Percentiles rank a stretch among this genome's conserved stretches.
phyloP scores from a whole-genome alignment of 2,329 filamentous ascomycete genomes.

The Arthrobotrys sinensis region DNA sequence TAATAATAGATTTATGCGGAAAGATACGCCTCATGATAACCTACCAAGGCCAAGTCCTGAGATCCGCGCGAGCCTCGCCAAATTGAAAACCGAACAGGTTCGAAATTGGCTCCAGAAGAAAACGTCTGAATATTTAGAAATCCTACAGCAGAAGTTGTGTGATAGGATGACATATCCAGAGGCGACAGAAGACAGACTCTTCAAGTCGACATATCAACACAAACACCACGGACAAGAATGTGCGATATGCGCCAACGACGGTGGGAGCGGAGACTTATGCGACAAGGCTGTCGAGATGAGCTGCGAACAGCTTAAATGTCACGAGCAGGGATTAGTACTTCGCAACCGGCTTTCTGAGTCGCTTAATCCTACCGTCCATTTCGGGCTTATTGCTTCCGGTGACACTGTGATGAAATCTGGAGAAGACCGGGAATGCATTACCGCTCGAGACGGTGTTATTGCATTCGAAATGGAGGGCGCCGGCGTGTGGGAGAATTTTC shows the following conservation, averaged over 20 bases:
- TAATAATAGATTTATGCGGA: background rate
- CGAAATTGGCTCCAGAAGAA: slow-evolving; percentile 28
- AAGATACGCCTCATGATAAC: background rate
- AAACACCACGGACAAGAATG: slow-evolving; percentile 9
- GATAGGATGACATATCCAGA: background rate
- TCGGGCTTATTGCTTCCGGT: slow-evolving; percentile 13
- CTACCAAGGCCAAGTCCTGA: slow-evolving; percentile 43
- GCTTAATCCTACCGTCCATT: slow-evolving; percentile 6
- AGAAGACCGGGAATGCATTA: background rate
- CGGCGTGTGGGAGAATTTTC: slow-evolving; percentile 5
- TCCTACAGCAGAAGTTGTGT: background rate
- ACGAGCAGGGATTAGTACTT: background rate
- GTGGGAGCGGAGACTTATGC: background rate
- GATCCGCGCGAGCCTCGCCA: slow-evolving; percentile 51
- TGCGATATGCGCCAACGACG: background rate
- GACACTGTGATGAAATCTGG: slow-evolving; percentile 16
- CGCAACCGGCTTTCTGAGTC: slow-evolving; percentile 1
- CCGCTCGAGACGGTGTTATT: background rate
- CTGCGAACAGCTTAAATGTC: slow-evolving; percentile 6
- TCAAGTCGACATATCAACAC: slow-evolving; percentile 1
- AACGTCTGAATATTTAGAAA: slow-evolving; percentile 14
- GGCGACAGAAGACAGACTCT: background rate
- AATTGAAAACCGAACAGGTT: slow-evolving; percentile 24
- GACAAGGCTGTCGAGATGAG: background rate
- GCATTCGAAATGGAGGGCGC: slow-evolving; percentile 7